These are phyloP conservation scores for Entophlyctis luteolus DNA, from an alignment of 192 early-diverging fungal species.

Conservation along the genomic window DNA sequence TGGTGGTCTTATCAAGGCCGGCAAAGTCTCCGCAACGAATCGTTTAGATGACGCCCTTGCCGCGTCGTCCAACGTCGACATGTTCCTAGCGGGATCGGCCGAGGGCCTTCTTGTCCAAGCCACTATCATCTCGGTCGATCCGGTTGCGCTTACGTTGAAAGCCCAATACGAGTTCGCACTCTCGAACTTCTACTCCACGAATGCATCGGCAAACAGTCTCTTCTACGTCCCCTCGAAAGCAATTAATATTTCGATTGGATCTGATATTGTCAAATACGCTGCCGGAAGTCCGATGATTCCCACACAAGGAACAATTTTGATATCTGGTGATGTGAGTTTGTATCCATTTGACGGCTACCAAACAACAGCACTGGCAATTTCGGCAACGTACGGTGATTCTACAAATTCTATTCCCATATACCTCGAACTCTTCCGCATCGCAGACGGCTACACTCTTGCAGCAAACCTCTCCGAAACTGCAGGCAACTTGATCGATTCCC, in stretches of 20 bases:
- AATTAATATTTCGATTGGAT: not conserved
- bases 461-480: not conserved
- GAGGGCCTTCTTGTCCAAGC: not conserved
- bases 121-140: not conserved
- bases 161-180: not conserved
- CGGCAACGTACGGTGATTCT: not conserved
- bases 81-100: not conserved
- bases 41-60: not conserved
- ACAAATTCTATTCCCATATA: not conserved
- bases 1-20: not conserved
- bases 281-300: not conserved
- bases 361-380: not conserved
- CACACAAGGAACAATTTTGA: not conserved
- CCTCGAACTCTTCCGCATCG: not conserved
- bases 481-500: not conserved
- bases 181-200: not conserved
- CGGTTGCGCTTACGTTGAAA: not conserved
- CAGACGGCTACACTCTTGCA: not conserved
- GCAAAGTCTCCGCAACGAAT: not conserved
- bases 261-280: not conserved
- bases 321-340: not conserved
- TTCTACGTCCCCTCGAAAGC: not conserved
- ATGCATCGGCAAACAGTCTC: not conserved
- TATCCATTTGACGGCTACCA: constrained; percentile 10
- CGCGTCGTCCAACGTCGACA: not conserved